A percentile compares a stretch with the other conserved stretches of the same genome.
Conservation (phyloP, 2,329 filamentous ascomycete species). For the Alternaria sp. region DNA sequence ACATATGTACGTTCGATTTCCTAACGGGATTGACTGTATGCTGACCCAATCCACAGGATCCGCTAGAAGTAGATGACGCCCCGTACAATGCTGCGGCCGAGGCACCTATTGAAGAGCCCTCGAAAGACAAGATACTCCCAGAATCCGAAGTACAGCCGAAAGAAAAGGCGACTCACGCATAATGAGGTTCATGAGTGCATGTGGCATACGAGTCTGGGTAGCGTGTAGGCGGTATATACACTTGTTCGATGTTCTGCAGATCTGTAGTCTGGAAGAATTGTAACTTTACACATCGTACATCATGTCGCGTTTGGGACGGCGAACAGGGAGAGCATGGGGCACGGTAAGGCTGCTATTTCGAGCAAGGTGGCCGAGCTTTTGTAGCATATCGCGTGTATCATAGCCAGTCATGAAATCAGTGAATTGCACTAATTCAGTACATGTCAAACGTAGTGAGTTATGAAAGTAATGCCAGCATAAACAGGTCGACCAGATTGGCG, state of each 20-base stretch:
- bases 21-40: background rate
- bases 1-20: slow-evolving; percentile 32
- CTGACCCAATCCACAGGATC: slow-evolving; percentile 29
- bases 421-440: slow-evolving; percentile 18
- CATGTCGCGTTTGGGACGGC: background rate
- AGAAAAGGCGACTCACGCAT: slow-evolving; percentile 25
- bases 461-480: slow-evolving; percentile 22
- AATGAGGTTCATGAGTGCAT: slow-evolving; percentile 3
- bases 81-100: slow-evolving; percentile 9
- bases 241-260: background rate
- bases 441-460: slow-evolving; percentile 16
- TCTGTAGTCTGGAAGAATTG: background rate
- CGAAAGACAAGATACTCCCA: slow-evolving; percentile 6
- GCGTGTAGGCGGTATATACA: background rate
- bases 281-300: background rate
- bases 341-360: background rate
- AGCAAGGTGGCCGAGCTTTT: background rate
- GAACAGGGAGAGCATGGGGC: background rate
- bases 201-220: background rate
- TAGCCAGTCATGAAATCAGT: slow-evolving; percentile 13
- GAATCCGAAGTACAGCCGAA: slow-evolving; percentile 19
- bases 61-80: slow-evolving; percentile 28
- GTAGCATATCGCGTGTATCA: slow-evolving; percentile 14
- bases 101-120: slow-evolving; percentile 4
- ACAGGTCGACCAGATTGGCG: slow-evolving; percentile 26